Percentiles rank a stretch among this genome's conserved stretches.
Conservation (phyloP, 495 filamentous ascomycete species). For the Podospora pseudoanserina region DNA sequence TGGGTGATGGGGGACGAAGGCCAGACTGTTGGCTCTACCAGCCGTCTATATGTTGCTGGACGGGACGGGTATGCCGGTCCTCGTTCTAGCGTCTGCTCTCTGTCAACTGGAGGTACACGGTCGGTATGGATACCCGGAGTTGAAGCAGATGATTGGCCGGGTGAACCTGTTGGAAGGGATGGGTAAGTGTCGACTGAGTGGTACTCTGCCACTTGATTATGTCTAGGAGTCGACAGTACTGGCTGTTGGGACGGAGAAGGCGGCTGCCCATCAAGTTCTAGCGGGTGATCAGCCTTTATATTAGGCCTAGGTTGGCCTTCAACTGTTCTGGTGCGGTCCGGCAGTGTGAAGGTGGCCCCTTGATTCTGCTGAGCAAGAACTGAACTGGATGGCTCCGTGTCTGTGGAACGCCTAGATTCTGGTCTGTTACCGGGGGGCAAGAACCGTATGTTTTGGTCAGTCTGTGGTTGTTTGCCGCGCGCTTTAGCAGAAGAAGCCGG, state of each 20-base stretch:
- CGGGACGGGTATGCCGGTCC: neutral
- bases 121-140: neutral
- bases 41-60: neutral
- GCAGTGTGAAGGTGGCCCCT: conserved; percentile 6
- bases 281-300: neutral
- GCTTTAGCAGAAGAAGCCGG: neutral
- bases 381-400: neutral
- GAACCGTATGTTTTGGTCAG: neutral
- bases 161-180: neutral
- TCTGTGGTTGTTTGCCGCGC: neutral
- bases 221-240: neutral
- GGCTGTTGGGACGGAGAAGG: neutral
- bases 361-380: neutral
- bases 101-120: neutral
- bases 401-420: neutral
- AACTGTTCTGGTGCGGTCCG: conserved; percentile 1
- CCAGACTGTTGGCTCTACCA: neutral
- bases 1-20: too few relatives aligned
- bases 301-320: neutral
- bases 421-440: neutral
- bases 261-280: neutral
- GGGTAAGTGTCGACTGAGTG: neutral
- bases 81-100: neutral
- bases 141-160: neutral
- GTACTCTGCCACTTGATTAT: neutral